These are phyloP conservation scores for Fusarium pilosicola DNA, from an alignment of 2,329 filamentous ascomycete species.

Conservation along the genomic window DNA sequence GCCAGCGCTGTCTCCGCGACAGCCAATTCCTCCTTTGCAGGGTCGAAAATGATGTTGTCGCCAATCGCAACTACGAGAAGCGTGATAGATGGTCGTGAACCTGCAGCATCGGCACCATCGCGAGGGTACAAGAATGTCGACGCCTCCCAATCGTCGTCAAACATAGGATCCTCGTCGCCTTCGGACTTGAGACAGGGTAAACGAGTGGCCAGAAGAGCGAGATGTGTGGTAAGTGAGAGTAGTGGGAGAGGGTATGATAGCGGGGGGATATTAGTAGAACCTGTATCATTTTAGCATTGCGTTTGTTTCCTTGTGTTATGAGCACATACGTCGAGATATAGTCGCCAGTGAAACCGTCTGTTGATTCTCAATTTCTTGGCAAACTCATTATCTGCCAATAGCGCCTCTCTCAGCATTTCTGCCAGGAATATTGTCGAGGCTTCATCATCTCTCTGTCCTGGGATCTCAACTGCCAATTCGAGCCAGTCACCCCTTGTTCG, in stretches of 20 bases:
- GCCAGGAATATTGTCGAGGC: conserved; percentile 86
- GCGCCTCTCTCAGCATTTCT: conserved; percentile 87
- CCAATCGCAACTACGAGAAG: conserved; percentile 89
- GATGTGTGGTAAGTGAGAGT: conserved; percentile 90
- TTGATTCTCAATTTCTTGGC: conserved; percentile 85
- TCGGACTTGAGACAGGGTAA: conserved; percentile 88
- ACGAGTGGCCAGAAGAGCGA: conserved; percentile 88
- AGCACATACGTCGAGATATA: conserved; percentile 87
- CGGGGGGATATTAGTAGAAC: conserved; percentile 91
- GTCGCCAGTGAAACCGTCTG: conserved; percentile 90
- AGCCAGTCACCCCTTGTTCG: conserved; percentile 76
- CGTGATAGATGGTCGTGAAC: conserved; percentile 80
- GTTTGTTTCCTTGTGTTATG: background rate
- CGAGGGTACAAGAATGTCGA: conserved; percentile 80
- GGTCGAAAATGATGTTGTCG: conserved; percentile 93
- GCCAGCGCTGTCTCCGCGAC: conserved; percentile 92
- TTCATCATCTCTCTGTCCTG: conserved; percentile 91
- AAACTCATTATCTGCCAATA: conserved; percentile 78
- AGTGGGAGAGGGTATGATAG: conserved; percentile 93
- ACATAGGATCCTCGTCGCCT: conserved; percentile 93
- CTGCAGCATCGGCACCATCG: conserved; percentile 44
- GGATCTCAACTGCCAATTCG: conserved; percentile 91
- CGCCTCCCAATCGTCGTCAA: conserved; percentile 97
- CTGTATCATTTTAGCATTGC: conserved; percentile 57
- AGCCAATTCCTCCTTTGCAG: conserved; percentile 87